phyloP scores from a whole-genome alignment of 371 early-diverging fungal species.

The Choanephora cucurbitarum region DNA sequence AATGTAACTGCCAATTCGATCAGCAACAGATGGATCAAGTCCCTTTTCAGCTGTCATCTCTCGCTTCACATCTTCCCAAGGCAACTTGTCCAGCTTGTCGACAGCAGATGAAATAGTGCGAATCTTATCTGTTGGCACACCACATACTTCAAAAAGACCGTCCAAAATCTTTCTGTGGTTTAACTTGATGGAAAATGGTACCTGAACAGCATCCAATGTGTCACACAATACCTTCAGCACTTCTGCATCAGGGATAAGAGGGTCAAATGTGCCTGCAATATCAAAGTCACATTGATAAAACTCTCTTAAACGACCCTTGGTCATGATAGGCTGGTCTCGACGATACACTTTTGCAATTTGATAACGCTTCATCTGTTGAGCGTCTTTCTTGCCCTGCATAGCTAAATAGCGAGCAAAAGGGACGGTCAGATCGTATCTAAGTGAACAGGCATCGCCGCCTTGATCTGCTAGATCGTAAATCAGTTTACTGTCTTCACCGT shows the following conservation, averaged over 20 bases:
- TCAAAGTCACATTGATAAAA: slow-evolving; percentile 99
- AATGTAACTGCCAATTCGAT: slow-evolving; percentile 89
- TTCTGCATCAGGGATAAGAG: slow-evolving; percentile 98
- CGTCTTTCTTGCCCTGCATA: slow-evolving; percentile 77
- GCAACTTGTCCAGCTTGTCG: slow-evolving; percentile 98
- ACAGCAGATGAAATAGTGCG: slow-evolving; percentile 96
- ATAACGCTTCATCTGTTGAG: slow-evolving; percentile 94
- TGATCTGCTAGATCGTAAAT: slow-evolving; percentile 99
- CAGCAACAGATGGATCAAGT: slow-evolving; percentile 74
- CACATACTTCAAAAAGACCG: slow-evolving; percentile 93
- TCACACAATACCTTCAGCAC: slow-evolving; percentile 83
- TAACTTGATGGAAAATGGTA: slow-evolving; percentile 87
- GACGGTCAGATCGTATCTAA: slow-evolving; percentile 99
- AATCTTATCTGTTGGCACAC: slow-evolving; percentile 86
- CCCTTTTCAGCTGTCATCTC: slow-evolving; percentile 94
- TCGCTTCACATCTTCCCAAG: slow-evolving; percentile 91
- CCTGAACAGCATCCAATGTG: slow-evolving; percentile 72
- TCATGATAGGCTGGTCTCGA: slow-evolving; percentile 99
- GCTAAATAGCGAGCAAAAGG: slow-evolving; percentile 98
- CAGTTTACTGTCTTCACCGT: slow-evolving; percentile 99
- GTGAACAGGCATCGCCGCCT: slow-evolving; percentile 97
- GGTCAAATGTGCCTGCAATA: slow-evolving; percentile 94
- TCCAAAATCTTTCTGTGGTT: slow-evolving; percentile 97
- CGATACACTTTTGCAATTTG: slow-evolving; percentile 99
- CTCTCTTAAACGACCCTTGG: slow-evolving; percentile 98